phyloP scores from a whole-genome alignment of 2,329 filamentous ascomycete genomes.

The Boeremia exigua region DNA sequence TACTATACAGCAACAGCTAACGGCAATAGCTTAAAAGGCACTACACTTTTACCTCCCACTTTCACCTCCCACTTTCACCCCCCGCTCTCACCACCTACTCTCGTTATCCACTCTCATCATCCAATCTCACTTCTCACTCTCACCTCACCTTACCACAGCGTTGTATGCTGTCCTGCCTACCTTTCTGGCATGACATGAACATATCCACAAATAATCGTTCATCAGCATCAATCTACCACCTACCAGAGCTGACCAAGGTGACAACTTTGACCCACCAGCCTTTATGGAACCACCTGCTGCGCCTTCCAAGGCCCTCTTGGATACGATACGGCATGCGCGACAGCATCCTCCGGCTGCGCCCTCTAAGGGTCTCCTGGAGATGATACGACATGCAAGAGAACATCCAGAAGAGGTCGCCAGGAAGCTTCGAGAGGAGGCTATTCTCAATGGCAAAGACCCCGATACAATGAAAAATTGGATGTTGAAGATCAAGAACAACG shows the following conservation, averaged over 20 bases:
- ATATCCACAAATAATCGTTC: too few species aligned
- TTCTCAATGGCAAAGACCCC: background rate
- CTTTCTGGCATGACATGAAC: background rate
- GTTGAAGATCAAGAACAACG: background rate
- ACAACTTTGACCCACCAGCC: too few species aligned
- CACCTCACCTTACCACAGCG: too few species aligned
- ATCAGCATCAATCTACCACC: too few species aligned
- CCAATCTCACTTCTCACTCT: too few species aligned
- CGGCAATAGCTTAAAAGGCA: too few species aligned
- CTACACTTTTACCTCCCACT: too few species aligned
- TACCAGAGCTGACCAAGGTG: too few species aligned
- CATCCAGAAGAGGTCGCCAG: background rate
- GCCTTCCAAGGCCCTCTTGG: background rate
- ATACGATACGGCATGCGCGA: background rate
- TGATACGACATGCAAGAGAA: background rate
- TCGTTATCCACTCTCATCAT: too few species aligned
- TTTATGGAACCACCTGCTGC: constrained; percentile 4
- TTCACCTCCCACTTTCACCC: too few species aligned
- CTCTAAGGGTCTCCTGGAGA: background rate
- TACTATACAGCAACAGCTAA: too few species aligned
- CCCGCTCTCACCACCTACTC: too few species aligned
- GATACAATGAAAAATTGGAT: background rate
- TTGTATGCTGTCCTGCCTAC: background rate
- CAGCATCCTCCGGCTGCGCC: background rate
- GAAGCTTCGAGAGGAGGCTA: background rate